phyloP scores from a whole-genome alignment of 2,329 filamentous ascomycete genomes.

The Microsporum ferrugineum region DNA sequence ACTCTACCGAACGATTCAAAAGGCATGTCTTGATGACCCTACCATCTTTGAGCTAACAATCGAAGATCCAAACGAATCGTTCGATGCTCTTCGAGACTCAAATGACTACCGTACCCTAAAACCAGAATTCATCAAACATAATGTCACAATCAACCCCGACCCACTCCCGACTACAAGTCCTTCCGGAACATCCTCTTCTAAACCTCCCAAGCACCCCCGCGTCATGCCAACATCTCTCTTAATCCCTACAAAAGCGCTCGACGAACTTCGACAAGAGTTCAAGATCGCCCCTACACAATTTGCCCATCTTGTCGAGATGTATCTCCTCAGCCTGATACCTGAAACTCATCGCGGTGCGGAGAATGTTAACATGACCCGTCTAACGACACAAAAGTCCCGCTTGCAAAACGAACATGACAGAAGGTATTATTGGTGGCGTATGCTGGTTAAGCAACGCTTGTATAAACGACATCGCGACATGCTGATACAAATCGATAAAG shows the following conservation, averaged over 20 bases:
- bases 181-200: neutral
- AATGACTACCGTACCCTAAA: conserved; percentile 49
- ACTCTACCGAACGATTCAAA: conserved; percentile 72
- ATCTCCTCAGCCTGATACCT: conserved; percentile 48
- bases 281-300: conserved; percentile 54
- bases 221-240: conserved; percentile 42
- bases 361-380: conserved; percentile 41
- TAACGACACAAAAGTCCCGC: conserved; percentile 37
- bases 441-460: conserved; percentile 52
- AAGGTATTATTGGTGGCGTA: conserved; percentile 54
- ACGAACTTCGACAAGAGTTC: conserved; percentile 39
- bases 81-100: conserved; percentile 53
- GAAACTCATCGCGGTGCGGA: conserved; percentile 36
- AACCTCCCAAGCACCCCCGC: conserved; percentile 25
- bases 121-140: conserved; percentile 38
- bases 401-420: conserved; percentile 45
- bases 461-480: conserved; percentile 50
- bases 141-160: conserved; percentile 39
- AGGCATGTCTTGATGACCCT: conserved; percentile 52
- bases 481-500: conserved; percentile 46
- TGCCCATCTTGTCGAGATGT: conserved; percentile 51
- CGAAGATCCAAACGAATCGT: conserved; percentile 73
- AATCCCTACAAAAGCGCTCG: conserved; percentile 41
- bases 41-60: conserved; percentile 76
- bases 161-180: conserved; percentile 24